These are phyloP conservation scores for Puccinia hordei DNA, from an alignment of 1,284 basidiomycete genomes.

Conservation along the genomic window DNA sequence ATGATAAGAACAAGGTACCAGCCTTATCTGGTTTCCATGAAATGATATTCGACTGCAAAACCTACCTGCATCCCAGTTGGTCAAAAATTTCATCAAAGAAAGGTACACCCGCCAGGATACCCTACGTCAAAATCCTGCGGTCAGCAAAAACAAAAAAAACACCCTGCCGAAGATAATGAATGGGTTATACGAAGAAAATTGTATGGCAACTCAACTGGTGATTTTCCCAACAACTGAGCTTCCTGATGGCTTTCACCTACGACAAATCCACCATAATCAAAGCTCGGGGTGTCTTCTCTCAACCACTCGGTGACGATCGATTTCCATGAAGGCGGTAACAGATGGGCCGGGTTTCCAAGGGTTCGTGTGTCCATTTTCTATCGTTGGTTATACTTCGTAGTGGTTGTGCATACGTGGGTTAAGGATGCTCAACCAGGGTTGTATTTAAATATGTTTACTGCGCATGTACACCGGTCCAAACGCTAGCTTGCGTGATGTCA, in stretches of 20 bases:
- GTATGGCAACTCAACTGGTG: constrained; percentile 53
- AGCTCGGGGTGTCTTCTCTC: constrained; percentile 89
- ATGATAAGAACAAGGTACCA: background rate
- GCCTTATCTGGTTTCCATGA: background rate
- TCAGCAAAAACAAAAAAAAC: background rate
- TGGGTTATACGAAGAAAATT: background rate
- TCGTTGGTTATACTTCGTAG: background rate
- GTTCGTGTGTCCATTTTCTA: background rate
- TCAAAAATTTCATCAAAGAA: constrained; percentile 93
- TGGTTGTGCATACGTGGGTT: no score
- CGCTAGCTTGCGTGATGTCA: no score
- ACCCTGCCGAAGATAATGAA: background rate
- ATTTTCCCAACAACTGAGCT: constrained; percentile 88
- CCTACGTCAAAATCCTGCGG: constrained; percentile 59
- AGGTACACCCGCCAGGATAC: constrained; percentile 88
- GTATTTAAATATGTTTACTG: no score
- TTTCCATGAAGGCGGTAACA: constrained; percentile 90
- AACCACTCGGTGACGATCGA: constrained; percentile 79
- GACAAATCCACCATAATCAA: constrained; percentile 96
- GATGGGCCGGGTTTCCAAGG: constrained; percentile 62
- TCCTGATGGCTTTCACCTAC: constrained; percentile 86
- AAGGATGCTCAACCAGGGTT: no score
- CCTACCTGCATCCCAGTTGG: constrained; percentile 85
- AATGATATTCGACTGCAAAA: constrained; percentile 53
- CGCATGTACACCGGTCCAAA: no score